Conservation (phyloP, 768 basidiomycete genomes). For the Calvatia gigantea region DNA sequence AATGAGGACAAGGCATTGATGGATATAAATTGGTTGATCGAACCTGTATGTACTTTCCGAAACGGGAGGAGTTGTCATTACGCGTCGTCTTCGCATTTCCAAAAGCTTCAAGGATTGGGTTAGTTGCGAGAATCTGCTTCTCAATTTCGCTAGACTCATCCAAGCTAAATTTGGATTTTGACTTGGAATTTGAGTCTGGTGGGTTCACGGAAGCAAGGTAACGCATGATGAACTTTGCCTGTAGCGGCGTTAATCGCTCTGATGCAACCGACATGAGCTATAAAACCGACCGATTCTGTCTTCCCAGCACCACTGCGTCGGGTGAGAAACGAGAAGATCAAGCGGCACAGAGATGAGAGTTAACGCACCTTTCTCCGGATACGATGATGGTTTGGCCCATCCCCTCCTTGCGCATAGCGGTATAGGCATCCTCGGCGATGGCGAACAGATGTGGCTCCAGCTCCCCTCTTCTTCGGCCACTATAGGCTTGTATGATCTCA, state of each 20-base stretch:
- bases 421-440: conserved; percentile 98
- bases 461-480: conserved; percentile 87
- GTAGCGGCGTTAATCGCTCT: conserved; percentile 5
- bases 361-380: conserved; percentile 86
- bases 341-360: conserved; percentile 14
- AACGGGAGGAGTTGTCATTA: conserved; percentile 98
- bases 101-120: conserved; percentile 97
- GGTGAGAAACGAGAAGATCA: conserved; percentile 14
- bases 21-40: conserved; percentile 17
- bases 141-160: conserved; percentile 95
- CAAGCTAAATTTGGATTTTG: conserved; percentile 66
- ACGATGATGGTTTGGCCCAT: conserved; percentile 99
- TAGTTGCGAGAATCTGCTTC: conserved; percentile 96
- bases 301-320: conserved; percentile 92
- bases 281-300: conserved; percentile 81
- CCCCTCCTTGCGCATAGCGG: conserved; percentile 91
- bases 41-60: conserved; percentile 99
- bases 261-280: neutral
- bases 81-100: conserved; percentile 99
- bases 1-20: conserved; percentile 6
- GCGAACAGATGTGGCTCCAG: conserved; percentile 98
- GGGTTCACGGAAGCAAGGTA: conserved; percentile 98
- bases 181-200: conserved; percentile 53
- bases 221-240: conserved; percentile 99
- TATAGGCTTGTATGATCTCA: conserved; percentile 96